A percentile compares a stretch with the other conserved stretches of the same genome.
Conservation (phyloP, 1,284 basidiomycete species). For the Melampsora americana region DNA sequence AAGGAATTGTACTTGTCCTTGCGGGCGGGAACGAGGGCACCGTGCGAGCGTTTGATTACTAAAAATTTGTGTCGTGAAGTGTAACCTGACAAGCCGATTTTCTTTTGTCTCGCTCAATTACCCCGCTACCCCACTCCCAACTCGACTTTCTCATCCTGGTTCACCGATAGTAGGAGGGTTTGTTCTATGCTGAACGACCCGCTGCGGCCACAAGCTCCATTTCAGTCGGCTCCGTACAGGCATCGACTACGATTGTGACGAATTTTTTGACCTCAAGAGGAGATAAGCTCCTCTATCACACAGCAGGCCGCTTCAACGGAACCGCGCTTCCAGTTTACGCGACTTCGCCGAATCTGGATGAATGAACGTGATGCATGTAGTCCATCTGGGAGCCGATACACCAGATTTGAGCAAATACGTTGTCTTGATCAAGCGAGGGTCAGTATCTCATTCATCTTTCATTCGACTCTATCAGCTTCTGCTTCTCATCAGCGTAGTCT, state of each 20-base stretch:
- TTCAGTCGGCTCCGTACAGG: neutral
- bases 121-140: no score
- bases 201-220: neutral
- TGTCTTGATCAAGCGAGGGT: slow-evolving; percentile 16
- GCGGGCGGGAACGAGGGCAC: slow-evolving; percentile 18
- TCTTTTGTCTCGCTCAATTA: no score
- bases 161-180: neutral
- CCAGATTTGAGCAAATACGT: slow-evolving; percentile 11
- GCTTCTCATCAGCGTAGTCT: neutral
- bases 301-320: slow-evolving; percentile 18
- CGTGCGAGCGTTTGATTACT: neutral
- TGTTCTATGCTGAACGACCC: slow-evolving; percentile 14
- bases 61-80: neutral
- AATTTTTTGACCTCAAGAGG: slow-evolving; percentile 2
- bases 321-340: neutral
- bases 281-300: slow-evolving; percentile 2
- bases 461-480: neutral
- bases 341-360: neutral
- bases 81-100: no score
- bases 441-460: neutral
- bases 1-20: neutral
- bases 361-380: slow-evolving; percentile 3
- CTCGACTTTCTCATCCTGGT: neutral
- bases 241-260: neutral
- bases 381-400: neutral